These are phyloP conservation scores for Yarrowia sp. DNA, from an alignment of 805 yeast species.

Conservation along the genomic window DNA sequence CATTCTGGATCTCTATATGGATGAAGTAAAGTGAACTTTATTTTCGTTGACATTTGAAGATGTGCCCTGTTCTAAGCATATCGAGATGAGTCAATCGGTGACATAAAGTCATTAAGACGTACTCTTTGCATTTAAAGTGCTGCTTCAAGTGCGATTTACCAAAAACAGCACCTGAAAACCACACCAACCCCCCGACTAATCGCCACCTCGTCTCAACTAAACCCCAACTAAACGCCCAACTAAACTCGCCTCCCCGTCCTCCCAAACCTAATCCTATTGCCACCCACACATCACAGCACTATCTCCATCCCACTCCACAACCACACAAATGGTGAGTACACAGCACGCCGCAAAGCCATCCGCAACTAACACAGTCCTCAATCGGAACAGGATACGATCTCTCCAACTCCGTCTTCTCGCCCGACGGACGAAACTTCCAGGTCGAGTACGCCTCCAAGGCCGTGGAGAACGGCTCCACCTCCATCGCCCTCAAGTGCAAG, in stretches of 20 bases:
- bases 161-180: too few relatives aligned
- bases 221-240: background rate
- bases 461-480: slow-evolving; percentile 95
- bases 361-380: slow-evolving; percentile 57
- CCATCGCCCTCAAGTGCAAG: slow-evolving; percentile 85
- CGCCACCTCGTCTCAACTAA: background rate
- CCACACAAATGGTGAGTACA: slow-evolving; percentile 17
- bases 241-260: background rate
- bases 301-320: background rate
- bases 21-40: too few relatives aligned
- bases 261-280: slow-evolving; percentile 21
- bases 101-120: too few relatives aligned
- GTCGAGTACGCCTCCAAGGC: slow-evolving; percentile 98
- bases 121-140: too few relatives aligned
- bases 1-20: too few relatives aligned
- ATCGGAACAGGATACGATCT: slow-evolving; percentile 99
- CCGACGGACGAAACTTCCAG: slow-evolving; percentile 70
- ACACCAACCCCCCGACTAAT: background rate
- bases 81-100: too few relatives aligned
- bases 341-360: background rate
- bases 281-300: background rate
- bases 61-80: too few relatives aligned
- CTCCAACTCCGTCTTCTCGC: slow-evolving; percentile 91
- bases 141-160: too few relatives aligned
- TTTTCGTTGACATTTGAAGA: too few relatives aligned